A percentile compares a stretch with the other conserved stretches of the same genome.
Conservation (phyloP, 1,284 basidiomycete species). For the Ceratobasidium sp. region DNA sequence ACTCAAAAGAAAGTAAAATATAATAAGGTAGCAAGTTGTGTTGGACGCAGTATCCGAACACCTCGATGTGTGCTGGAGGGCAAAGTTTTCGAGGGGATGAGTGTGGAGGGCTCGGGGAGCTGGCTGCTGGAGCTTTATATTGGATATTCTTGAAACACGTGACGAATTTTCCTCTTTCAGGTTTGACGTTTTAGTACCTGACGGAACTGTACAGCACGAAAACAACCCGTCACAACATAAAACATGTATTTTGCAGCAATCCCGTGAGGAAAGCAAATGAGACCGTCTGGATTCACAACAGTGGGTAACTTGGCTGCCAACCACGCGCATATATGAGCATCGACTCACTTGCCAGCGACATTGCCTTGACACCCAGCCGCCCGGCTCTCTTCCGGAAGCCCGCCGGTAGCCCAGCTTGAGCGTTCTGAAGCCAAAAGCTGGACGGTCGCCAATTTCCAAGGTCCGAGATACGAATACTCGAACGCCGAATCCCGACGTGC, state of each 20-base stretch:
- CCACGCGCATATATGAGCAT: conserved; percentile 14
- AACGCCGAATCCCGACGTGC: conserved; percentile 38
- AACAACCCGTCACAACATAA: background rate
- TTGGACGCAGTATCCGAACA: background rate
- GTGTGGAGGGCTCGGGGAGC: conserved; percentile 32
- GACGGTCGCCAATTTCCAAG: conserved; percentile 10
- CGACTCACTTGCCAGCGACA: conserved; percentile 26
- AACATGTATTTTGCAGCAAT: background rate
- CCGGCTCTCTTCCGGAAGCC: conserved; percentile 39
- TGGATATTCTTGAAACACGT: conserved; percentile 15
- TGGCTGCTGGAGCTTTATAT: conserved; percentile 42
- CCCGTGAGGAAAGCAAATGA: background rate
- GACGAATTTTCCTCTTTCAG: conserved; percentile 41
- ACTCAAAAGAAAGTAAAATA: conserved; percentile 34
- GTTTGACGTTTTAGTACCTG: conserved; percentile 38
- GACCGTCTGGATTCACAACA: background rate
- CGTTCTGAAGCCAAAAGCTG: conserved; percentile 9
- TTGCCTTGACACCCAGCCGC: background rate
- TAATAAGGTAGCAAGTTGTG: background rate
- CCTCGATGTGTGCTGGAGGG: background rate
- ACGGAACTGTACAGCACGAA: background rate
- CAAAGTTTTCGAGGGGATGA: conserved; percentile 31
- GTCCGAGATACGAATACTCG: conserved; percentile 34
- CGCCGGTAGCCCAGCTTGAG: background rate
- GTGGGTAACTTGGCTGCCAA: background rate